Conservation (phyloP, 805 yeast species). For the Sugiyamaella floridensis region DNA sequence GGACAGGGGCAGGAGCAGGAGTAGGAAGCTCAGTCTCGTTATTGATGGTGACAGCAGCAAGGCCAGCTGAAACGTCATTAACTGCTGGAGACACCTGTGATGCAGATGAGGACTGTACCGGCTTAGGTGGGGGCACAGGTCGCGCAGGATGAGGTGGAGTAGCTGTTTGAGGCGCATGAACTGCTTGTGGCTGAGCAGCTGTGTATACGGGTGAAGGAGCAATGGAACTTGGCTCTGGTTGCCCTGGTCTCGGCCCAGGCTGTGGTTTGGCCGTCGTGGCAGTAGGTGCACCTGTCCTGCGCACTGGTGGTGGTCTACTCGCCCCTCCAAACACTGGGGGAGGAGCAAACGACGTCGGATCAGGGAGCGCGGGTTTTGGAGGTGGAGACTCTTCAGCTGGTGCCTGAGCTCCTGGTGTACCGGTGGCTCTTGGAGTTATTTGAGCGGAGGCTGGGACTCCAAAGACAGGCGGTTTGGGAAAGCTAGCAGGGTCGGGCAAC, state of each 20-base stretch:
- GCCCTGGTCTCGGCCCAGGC: slow-evolving; percentile 2
- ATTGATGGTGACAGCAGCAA: neutral
- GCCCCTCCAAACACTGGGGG: slow-evolving; percentile 19
- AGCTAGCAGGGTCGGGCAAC: slow-evolving; percentile 17
- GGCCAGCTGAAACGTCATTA: neutral
- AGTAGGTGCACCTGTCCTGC: neutral
- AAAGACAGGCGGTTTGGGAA: slow-evolving; percentile 9
- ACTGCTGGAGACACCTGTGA: neutral
- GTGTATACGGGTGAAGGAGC: neutral
- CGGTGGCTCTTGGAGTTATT: slow-evolving; percentile 1
- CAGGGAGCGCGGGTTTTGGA: slow-evolving; percentile 18
- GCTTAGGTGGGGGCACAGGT: neutral
- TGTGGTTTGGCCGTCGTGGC: neutral
- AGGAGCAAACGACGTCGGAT: slow-evolving; percentile 24
- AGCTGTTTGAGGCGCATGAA: neutral
- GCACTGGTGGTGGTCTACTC: neutral
- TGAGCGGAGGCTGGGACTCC: slow-evolving; percentile 12
- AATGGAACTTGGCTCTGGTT: neutral
- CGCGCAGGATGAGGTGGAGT: neutral
- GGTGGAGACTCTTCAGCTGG: slow-evolving; percentile 3
- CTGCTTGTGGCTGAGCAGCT: neutral
- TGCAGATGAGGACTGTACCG: neutral
- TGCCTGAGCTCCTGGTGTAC: neutral
- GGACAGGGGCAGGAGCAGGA: slow-evolving; percentile 8
- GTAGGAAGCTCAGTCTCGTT: neutral